These are phyloP conservation scores for Vigna radiata DNA, from an alignment of 306 rosid genomes.

Conservation along the genomic window DNA sequence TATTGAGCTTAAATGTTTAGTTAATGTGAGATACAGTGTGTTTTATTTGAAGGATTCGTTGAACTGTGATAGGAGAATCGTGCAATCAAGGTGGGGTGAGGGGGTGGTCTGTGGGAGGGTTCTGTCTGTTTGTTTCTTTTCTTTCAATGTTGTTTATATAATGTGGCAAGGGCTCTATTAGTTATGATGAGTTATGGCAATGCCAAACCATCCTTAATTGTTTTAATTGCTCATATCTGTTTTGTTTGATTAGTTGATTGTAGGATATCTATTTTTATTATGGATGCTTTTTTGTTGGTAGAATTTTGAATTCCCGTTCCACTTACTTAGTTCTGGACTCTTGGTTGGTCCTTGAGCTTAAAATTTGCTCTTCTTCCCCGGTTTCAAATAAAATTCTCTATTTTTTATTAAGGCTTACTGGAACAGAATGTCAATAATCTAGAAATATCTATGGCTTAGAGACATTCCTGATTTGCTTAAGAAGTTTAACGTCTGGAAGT, in stretches of 20 bases:
- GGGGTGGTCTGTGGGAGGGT: not conserved
- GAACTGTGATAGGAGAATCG: not conserved
- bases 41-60: conserved; percentile 35
- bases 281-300: conserved; percentile 17
- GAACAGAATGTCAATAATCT: conserved; percentile 22
- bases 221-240: not conserved
- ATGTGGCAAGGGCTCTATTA: not conserved
- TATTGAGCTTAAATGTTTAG: not conserved
- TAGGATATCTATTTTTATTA: not conserved
- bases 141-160: conserved; percentile 5
- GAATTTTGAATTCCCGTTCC: conserved; percentile 19
- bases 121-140: not conserved
- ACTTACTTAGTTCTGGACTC: not conserved
- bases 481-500: no score
- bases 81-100: not conserved
- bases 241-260: conserved; percentile 4
- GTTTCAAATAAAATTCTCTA: conserved; percentile 8
- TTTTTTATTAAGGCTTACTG: conserved; percentile 20
- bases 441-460: conserved; percentile 22
- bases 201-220: not conserved
- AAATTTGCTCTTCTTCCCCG: not conserved
- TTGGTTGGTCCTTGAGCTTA: conserved; percentile 19
- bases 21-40: not conserved
- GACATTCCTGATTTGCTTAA: conserved; percentile 13
- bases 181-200: not conserved